These are phyloP conservation scores for Sorghum bicolor DNA, from an alignment of 176 grass and related monocot species.

Conservation along the genomic window Sorghum_bicolor_NCBIv3 NC_012871.2:73979001-73979500, in stretches of 20 bases:
- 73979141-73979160: not conserved
- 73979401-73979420: constrained; percentile 65
- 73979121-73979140: not conserved
- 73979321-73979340: constrained; percentile 55
- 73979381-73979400: constrained; percentile 76
- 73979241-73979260: constrained; percentile 52
- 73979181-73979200: not conserved
- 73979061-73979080: not conserved
- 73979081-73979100: not conserved
- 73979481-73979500: not conserved
- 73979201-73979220: not conserved
- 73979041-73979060: not conserved
- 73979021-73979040: not conserved
- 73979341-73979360: constrained; percentile 57
- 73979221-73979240: not conserved
- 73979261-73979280: constrained; percentile 40
- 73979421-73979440: constrained; percentile 23
- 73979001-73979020: not conserved
- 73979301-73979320: constrained; percentile 68
- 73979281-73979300: constrained; percentile 59
- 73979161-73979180: not conserved
- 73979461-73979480: not conserved
- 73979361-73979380: constrained; percentile 75
- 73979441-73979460: not conserved
- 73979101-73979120: constrained; percentile 1